Percentiles rank a stretch among this genome's conserved stretches.
Evolutionary conservation across 2,329 filamentous ascomycete genomes (phyloP).

Genomic region (Venturia nashicola): DNA sequence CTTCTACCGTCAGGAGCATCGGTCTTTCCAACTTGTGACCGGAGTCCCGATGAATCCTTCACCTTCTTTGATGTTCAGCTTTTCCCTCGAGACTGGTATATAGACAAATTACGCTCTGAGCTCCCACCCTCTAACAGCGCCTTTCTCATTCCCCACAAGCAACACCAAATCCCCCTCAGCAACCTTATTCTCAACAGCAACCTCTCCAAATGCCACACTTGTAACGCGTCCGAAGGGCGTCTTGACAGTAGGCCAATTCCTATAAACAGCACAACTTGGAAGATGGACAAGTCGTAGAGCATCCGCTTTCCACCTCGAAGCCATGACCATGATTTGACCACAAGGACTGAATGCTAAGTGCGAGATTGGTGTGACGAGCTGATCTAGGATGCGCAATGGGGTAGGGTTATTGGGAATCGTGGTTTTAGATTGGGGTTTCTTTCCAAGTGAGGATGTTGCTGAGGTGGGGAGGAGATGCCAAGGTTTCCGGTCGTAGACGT

Average conservation of each 20-base stretch:
- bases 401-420: constrained; percentile 55
- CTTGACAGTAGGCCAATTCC: constrained; percentile 88
- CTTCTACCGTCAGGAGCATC: no score
- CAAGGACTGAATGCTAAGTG: constrained; percentile 73
- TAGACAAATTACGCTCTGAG: not conserved
- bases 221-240: constrained; percentile 81
- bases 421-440: constrained; percentile 20
- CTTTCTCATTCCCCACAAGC: constrained; percentile 78
- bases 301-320: constrained; percentile 77
- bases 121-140: constrained; percentile 85
- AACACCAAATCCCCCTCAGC: constrained; percentile 49
- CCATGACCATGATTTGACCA: constrained; percentile 79
- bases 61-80: no score
- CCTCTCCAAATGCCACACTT: constrained; percentile 33
- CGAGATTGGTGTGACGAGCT: constrained; percentile 77
- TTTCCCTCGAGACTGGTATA: no score
- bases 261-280: constrained; percentile 84
- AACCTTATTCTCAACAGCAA: constrained; percentile 23
- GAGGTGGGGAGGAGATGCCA: constrained; percentile 28
- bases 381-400: constrained; percentile 64
- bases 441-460: constrained; percentile 10
- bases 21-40: not conserved
- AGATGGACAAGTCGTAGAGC: constrained; percentile 79
- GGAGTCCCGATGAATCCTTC: no score
- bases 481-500: constrained; percentile 74